These are phyloP conservation scores for Podospora comata DNA, from an alignment of 495 filamentous ascomycete genomes.

Conservation along the genomic window DNA sequence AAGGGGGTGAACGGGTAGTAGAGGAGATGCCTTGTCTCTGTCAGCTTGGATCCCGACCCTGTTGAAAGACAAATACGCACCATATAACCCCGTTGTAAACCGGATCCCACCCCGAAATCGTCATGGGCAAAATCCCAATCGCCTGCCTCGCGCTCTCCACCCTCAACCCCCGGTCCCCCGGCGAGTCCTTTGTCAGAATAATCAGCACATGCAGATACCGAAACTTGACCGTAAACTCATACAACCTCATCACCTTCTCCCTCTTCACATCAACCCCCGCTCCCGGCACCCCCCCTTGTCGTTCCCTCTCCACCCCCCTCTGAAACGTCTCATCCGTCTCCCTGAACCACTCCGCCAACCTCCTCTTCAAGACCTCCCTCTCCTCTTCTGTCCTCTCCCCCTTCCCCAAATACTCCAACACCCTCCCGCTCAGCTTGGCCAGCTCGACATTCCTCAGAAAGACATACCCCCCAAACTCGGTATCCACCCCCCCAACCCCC, in stretches of 20 bases:
- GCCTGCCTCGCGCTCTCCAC: neutral
- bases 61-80: neutral
- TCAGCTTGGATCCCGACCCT: neutral
- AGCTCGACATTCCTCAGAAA: no score
- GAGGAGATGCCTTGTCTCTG: neutral
- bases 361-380: neutral
- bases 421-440: no score
- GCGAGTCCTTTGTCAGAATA: neutral
- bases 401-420: neutral
- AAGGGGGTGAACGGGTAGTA: no score
- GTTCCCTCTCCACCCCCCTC: neutral
- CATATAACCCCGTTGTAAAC: neutral
- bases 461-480: no score
- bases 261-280: neutral
- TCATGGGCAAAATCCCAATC: neutral
- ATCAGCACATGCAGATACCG: neutral
- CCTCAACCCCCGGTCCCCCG: neutral
- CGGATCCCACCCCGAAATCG: neutral
- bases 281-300: no score
- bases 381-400: neutral
- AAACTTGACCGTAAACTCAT: neutral
- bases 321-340: neutral
- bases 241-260: neutral
- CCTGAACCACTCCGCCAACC: neutral
- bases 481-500: no score